phyloP scores from a whole-genome alignment of 768 basidiomycete species.

The Leccinum variicolor region DNA sequence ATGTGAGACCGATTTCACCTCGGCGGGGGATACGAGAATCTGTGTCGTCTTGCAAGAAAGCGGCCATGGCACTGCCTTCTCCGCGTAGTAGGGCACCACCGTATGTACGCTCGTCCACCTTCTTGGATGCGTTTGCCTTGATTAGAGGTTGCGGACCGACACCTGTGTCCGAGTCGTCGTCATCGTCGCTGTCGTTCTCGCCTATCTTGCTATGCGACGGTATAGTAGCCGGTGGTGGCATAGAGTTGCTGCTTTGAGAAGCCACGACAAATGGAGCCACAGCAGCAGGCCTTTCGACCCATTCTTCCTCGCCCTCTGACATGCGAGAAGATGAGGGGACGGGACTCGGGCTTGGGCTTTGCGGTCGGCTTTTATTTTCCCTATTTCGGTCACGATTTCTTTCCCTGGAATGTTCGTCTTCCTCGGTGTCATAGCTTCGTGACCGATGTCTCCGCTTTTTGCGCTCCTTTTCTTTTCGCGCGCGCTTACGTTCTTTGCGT shows the following conservation, averaged over 20 bases:
- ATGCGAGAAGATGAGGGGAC: conserved; percentile 26
- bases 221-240: conserved; percentile 23
- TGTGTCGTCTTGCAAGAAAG: conserved; percentile 84
- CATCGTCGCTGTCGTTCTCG: conserved; percentile 36
- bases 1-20: conserved; percentile 94
- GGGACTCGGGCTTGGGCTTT: conserved; percentile 32
- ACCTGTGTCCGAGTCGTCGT: conserved; percentile 55
- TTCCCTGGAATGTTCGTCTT: conserved; percentile 33
- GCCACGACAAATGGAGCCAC: conserved; percentile 26
- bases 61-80: conserved; percentile 98
- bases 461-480: conserved; percentile 46
- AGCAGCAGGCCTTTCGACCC: conserved; percentile 58
- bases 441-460: conserved; percentile 35
- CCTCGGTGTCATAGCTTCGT: conserved; percentile 32
- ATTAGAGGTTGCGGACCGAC: conserved; percentile 75
- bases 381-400: conserved; percentile 25
- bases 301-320: conserved; percentile 54
- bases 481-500: conserved; percentile 58
- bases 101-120: conserved; percentile 79
- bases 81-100: conserved; percentile 89
- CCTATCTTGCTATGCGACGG: conserved; percentile 18
- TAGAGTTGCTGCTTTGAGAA: conserved; percentile 17
- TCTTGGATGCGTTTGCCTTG: conserved; percentile 43
- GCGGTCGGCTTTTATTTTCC: conserved; percentile 33
- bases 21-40: conserved; percentile 91